Conservation (phyloP, 2,329 filamentous ascomycete species). For the Paecilomyces formosus region DNA sequence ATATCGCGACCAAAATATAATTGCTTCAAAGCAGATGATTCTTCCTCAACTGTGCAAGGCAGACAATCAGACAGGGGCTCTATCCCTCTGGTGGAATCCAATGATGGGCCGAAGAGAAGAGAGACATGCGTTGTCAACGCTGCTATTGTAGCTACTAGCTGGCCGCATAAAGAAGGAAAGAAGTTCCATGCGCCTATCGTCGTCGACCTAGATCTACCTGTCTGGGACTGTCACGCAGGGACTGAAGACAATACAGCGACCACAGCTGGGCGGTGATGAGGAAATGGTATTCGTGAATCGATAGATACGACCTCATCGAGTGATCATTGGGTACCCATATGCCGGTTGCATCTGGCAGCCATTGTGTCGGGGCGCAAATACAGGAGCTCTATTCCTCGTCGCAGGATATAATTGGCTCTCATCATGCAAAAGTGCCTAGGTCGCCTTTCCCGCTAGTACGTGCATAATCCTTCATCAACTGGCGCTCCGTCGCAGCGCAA, state of each 20-base stretch:
- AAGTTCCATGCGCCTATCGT: conserved; percentile 72
- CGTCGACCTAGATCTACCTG: conserved; percentile 69
- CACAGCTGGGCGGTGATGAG: background rate
- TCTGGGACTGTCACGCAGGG: conserved; percentile 33
- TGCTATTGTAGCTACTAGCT: conserved; percentile 62
- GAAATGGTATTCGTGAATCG: background rate
- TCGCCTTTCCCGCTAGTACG: background rate
- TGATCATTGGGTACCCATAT: background rate
- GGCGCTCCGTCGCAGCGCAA: background rate
- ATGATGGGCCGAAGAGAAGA: conserved; percentile 32
- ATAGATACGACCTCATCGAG: background rate
- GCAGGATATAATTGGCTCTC: conserved; percentile 3
- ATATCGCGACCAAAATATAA: conserved; percentile 4
- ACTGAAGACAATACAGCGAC: background rate
- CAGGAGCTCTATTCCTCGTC: background rate
- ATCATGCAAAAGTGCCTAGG: conserved; percentile 9
- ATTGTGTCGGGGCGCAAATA: background rate
- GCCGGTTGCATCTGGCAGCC: background rate
- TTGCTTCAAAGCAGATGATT: conserved; percentile 9
- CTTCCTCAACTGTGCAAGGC: conserved; percentile 5
- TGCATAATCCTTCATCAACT: background rate
- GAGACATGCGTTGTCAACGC: conserved; percentile 79
- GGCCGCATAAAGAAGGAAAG: conserved; percentile 55
- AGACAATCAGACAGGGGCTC: conserved; percentile 11
- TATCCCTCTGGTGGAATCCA: background rate